A percentile compares a stretch with the other conserved stretches of the same genome.
Conservation (phyloP, 1,284 basidiomycete genomes). For the Irpex rosettiformis region DNA sequence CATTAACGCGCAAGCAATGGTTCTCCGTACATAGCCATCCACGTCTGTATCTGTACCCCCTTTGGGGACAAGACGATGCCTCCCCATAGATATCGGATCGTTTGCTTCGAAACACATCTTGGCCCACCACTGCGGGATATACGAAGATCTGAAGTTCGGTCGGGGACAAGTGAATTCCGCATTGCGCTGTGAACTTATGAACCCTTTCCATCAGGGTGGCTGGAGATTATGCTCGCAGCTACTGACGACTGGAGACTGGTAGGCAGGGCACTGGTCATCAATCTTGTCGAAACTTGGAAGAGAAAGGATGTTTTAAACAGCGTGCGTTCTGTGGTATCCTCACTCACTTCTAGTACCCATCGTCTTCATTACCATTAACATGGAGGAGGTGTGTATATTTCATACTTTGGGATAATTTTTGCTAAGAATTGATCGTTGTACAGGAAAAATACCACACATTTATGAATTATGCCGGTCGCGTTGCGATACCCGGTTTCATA, state of each 20-base stretch:
- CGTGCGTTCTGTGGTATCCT: neutral
- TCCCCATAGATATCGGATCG: no score
- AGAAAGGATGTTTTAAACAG: neutral
- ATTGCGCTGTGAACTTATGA: neutral
- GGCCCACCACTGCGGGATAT: no score
- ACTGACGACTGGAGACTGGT: neutral
- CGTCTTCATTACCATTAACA: neutral
- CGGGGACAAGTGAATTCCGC: neutral
- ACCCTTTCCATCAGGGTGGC: neutral
- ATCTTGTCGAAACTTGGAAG: neutral
- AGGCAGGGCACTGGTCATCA: neutral
- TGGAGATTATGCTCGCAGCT: neutral
- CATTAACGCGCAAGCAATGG: no score
- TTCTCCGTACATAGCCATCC: no score
- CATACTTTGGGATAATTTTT: neutral
- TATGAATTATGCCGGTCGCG: neutral
- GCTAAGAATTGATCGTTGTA: no score
- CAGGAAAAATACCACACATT: neutral
- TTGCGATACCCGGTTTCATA: neutral
- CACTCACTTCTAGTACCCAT: neutral
- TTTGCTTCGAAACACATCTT: no score
- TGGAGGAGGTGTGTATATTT: neutral
- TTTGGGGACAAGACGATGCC: no score
- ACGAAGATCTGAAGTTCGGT: neutral
- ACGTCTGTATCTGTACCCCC: no score